Percentiles rank a stretch among this genome's conserved stretches.
These are phyloP conservation scores for Ceratocystis harringtonii DNA, from an alignment of 2,329 filamentous ascomycete genomes.

Conservation along the genomic window DNA sequence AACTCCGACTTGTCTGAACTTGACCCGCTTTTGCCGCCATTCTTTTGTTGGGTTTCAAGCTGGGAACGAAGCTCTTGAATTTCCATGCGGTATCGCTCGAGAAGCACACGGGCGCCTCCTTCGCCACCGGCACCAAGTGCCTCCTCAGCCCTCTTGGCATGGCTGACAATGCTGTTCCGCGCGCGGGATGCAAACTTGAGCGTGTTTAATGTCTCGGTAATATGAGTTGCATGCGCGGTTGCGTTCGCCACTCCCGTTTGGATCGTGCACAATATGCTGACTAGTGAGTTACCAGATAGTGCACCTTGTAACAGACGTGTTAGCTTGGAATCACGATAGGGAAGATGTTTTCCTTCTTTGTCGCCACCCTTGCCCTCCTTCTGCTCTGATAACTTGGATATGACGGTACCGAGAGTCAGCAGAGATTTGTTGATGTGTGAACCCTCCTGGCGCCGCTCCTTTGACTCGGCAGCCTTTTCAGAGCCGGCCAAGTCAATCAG, in stretches of 20 bases:
- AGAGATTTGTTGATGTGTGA: slow-evolving; percentile 98
- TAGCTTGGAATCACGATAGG: slow-evolving; percentile 94
- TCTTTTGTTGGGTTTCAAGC: slow-evolving; percentile 67
- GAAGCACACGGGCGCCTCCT: slow-evolving; percentile 67
- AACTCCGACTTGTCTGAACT: slow-evolving; percentile 9
- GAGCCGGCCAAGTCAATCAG: slow-evolving; percentile 94
- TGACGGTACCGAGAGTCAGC: slow-evolving; percentile 87
- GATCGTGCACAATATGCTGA: slow-evolving; percentile 95
- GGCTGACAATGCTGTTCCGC: slow-evolving; percentile 95
- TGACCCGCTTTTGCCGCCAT: slow-evolving; percentile 40
- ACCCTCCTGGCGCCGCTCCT: slow-evolving; percentile 84
- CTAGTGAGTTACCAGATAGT: slow-evolving; percentile 79
- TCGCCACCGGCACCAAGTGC: slow-evolving; percentile 68
- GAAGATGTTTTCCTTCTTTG: slow-evolving; percentile 81
- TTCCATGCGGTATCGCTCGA: slow-evolving; percentile 89
- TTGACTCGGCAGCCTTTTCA: slow-evolving; percentile 87
- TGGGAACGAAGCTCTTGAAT: slow-evolving; percentile 69
- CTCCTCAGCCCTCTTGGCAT: slow-evolving; percentile 89
- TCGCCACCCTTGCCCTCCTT: slow-evolving; percentile 58
- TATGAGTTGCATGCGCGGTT: slow-evolving; percentile 58
- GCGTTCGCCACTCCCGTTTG: slow-evolving; percentile 68
- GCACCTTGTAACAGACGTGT: slow-evolving; percentile 85
- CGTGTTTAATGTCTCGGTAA: slow-evolving; percentile 82
- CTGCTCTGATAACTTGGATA: slow-evolving; percentile 75
- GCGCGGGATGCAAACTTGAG: slow-evolving; percentile 92